Evolutionary conservation across 495 filamentous ascomycete species (phyloP), one percentile per base, ranked within the genome.

Genomic region (Neurospora sp.): DNA sequence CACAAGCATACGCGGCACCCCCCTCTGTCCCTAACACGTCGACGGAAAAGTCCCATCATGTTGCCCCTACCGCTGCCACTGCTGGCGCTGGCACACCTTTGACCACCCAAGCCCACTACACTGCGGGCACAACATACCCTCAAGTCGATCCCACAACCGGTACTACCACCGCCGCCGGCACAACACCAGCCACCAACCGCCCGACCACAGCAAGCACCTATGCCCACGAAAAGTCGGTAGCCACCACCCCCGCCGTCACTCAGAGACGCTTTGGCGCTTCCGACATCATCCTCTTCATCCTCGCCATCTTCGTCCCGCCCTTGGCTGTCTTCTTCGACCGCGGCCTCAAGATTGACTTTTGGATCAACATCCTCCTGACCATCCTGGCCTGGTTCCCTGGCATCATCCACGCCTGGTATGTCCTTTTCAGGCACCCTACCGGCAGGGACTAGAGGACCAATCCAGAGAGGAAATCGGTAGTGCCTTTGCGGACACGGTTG

Each of bases 261-360:
- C 18, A 73, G 46, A 35, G 20, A 73, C 72, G 61, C 69, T 46
- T 73, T 46, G 40, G 69, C 40, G 11, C 66, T 68, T 35, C 41
- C 74, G 41, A 70, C 44, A 40, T 75, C 16, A 27, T 75, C 61
- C 75, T 78, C 66, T 75, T 75, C 72, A 40, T 74, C 46, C 73
- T 96, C 83, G 91, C 93, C 84, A 85, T 96, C 84, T 83, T 96
- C 85, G 86, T 96, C 69, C 94, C 94, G 46, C 94, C 94, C 75
- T 86, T 97, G 41, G 93, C 93, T 82, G 94, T 97, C 80, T 96
- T 97, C 87, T 88, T 97, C 73, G 92, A 96, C 86, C 89, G 91
- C 46, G 94, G 94, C 79, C 94, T 92, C 84, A 88, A 89, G 81
- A 87, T 89, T 78, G 92, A 96, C 78, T 85, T 97, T 75, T 83